Evolutionary conservation across 179 eudicot species (phyloP).

Genomic region (Heliamphora ciliata): DNA sequence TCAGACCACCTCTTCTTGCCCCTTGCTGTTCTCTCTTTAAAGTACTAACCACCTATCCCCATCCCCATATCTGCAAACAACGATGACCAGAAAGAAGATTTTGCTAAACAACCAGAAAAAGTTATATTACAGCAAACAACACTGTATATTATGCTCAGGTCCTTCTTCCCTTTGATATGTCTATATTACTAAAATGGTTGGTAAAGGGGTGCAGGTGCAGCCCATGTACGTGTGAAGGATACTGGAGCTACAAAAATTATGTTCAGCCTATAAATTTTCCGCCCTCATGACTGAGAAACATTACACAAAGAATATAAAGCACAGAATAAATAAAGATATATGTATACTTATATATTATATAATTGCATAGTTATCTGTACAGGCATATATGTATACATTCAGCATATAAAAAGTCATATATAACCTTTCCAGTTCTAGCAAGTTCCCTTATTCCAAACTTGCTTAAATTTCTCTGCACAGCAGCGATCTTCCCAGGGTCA

Average conservation of each 20-base stretch:
- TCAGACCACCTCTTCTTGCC: neutral
- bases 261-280: neutral
- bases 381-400: neutral
- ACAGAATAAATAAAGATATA: neutral
- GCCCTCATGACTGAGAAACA: neutral
- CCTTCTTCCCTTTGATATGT: neutral
- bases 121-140: neutral
- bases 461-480: slow-evolving; percentile 60
- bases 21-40: neutral
- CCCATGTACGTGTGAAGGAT: neutral
- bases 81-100: neutral
- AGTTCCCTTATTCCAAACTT: slow-evolving; percentile 87
- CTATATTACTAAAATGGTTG: neutral
- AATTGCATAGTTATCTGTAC: neutral
- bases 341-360: neutral
- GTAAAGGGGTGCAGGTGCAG: neutral
- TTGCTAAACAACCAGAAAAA: neutral
- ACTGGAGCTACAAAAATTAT: neutral
- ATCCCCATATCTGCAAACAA: neutral
- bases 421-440: slow-evolving; percentile 92
- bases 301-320: neutral
- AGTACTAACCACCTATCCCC: neutral
- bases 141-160: neutral
- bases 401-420: slow-evolving; percentile 8
- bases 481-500: slow-evolving; percentile 91